Base-by-base conservation (phyloP, 2,329 filamentous ascomycete genomes). In the Myriosclerotinia scirpicola region DNA sequence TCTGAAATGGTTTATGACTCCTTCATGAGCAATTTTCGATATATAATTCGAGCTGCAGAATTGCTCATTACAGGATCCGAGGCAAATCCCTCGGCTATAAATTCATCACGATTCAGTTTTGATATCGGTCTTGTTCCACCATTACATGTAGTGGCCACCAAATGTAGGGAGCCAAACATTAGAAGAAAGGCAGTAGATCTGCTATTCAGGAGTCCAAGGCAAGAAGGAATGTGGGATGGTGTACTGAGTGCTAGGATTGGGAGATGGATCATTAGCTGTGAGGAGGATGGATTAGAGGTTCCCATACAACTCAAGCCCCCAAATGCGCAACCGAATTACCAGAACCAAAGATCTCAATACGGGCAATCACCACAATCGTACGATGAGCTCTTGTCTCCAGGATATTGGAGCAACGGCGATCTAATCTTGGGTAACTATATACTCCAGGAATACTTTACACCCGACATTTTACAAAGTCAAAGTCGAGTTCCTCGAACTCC, bases 191-290 rank as follows among this genome's bases (percentile, higher is more conserved):
- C 88, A 9, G 86, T 90, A 53, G 81, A 85, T 70, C 77, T 90
- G 7, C 76, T 91, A 53, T 80, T 81, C 61, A 67, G 81, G 70
- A 87, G 84, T 72, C 83, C 86, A 9, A 81, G 87, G 26, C 81
- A 87, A 59, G 88, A 90, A 76, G 87, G 85, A 30, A 87, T 90
- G 81, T 90, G 88, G 88, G 87, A 91, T 67, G 67, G 72, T 8
- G 66, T 75, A 7, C 44, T 76, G 30, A 70, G 64, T 34, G 73
- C 73, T 11, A 68, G 71, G 44, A 70, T 75, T n/a, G 70, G 68
- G 3, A 54, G 67, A 4, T 76, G 74, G 73, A 67, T 76, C 12
- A 67, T 67, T 9, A 36, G 54, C 9, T 71, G 70, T 12, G 74
- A 76, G 61, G 74, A 76, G 54, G 71, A 73, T n/a, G 72, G 71